Evolutionary conservation across 2,329 filamentous ascomycete species (phyloP).

Genomic region (Curvularia hawaiiensis): DNA sequence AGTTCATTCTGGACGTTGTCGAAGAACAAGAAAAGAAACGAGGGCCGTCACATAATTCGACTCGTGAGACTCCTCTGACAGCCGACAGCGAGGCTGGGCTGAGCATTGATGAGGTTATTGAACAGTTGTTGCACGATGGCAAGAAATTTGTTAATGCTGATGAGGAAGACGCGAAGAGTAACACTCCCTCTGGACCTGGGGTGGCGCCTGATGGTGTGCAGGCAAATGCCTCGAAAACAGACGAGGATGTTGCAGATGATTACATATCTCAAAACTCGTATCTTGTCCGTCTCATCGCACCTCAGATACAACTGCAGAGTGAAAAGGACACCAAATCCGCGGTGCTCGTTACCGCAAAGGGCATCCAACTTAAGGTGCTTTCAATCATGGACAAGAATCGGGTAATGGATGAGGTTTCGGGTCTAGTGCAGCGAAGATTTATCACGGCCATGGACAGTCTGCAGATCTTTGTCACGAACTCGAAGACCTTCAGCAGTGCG

Average conservation of each 20-base stretch:
- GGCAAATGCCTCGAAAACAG: slow-evolving; percentile 26
- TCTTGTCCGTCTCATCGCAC: slow-evolving; percentile 91
- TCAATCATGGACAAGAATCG: slow-evolving; percentile 98
- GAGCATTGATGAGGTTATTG: slow-evolving; percentile 82
- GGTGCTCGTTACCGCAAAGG: slow-evolving; percentile 94
- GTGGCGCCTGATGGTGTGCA: slow-evolving; percentile 18
- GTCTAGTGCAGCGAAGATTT: slow-evolving; percentile 92
- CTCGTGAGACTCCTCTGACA: slow-evolving; percentile 40
- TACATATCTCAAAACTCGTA: slow-evolving; percentile 93
- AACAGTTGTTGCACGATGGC: slow-evolving; percentile 82
- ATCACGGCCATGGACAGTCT: slow-evolving; percentile 95
- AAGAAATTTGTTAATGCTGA: slow-evolving; percentile 80
- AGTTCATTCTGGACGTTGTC: slow-evolving; percentile 97
- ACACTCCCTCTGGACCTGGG: slow-evolving; percentile 2
- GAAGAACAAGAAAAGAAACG: slow-evolving; percentile 82
- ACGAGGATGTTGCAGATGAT: slow-evolving; percentile 76
- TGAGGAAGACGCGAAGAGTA: slow-evolving; percentile 52
- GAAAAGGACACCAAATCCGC: slow-evolving; percentile 98
- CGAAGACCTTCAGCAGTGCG: slow-evolving; percentile 82
- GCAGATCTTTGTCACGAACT: slow-evolving; percentile 96
- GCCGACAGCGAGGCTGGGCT: slow-evolving; percentile 63
- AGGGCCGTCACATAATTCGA: slow-evolving; percentile 35
- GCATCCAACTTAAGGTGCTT: slow-evolving; percentile 97
- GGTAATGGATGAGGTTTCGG: slow-evolving; percentile 89
- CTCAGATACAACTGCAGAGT: slow-evolving; percentile 97